A percentile compares a stretch with the other conserved stretches of the same genome.
phyloP scores from a whole-genome alignment of 495 filamentous ascomycete genomes.

The Penicillium robsamsonii region DNA sequence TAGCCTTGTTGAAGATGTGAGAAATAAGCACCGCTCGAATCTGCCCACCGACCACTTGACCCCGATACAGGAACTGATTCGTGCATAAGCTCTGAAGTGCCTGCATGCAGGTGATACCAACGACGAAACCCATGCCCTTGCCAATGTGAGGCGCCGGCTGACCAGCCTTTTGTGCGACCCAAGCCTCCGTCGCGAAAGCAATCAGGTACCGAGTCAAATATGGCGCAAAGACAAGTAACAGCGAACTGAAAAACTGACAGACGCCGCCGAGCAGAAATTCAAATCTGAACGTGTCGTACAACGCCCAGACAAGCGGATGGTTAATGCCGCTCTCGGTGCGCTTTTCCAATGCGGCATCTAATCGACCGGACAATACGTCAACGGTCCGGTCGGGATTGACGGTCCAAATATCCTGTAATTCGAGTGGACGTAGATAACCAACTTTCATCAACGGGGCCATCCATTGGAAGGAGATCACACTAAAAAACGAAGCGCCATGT shows the following conservation, averaged over 20 bases:
- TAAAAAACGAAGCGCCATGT: slow-evolving; percentile 53
- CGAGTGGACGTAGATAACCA: slow-evolving; percentile 81
- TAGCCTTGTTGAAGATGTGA: slow-evolving; percentile 76
- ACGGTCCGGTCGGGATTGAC: slow-evolving; percentile 80
- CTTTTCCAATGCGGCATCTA: slow-evolving; percentile 64
- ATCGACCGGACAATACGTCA: slow-evolving; percentile 59
- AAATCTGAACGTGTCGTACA: slow-evolving; percentile 82
- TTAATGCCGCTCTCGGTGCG: slow-evolving; percentile 65
- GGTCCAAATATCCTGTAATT: slow-evolving; percentile 80
- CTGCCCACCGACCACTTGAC: slow-evolving; percentile 79
- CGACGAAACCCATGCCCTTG: slow-evolving; percentile 66
- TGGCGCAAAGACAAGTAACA: slow-evolving; percentile 71
- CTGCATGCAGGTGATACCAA: slow-evolving; percentile 78
- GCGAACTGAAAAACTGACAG: slow-evolving; percentile 68
- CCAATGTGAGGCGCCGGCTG: slow-evolving; percentile 59
- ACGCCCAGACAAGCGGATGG: slow-evolving; percentile 71
- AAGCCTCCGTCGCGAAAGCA: slow-evolving; percentile 76
- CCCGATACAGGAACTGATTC: slow-evolving; percentile 79
- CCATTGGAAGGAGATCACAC: slow-evolving; percentile 58
- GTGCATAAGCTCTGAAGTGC: slow-evolving; percentile 65
- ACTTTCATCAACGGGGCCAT: slow-evolving; percentile 57
- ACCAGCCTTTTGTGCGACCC: slow-evolving; percentile 50
- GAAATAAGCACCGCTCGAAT: slow-evolving; percentile 70
- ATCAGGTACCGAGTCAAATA: slow-evolving; percentile 75
- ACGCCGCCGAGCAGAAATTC: slow-evolving; percentile 83